Evolutionary conservation across 352 stramenopile genomes (phyloP).

Genomic region (Pythium dissotocum): DNA sequence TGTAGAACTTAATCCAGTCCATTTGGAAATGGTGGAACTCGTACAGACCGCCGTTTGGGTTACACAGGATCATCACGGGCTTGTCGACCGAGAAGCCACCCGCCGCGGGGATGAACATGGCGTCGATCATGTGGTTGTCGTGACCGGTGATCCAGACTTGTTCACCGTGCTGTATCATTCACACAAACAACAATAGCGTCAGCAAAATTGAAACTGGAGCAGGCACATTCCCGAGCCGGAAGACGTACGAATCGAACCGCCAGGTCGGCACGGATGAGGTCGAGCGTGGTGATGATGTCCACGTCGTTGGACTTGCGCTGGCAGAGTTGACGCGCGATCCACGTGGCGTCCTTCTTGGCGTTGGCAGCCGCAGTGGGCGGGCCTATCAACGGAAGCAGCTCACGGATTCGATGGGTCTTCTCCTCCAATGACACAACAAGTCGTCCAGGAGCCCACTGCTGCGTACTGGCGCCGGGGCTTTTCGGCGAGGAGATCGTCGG

Average conservation of each 20-base stretch:
- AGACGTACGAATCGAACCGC: constrained; percentile 68
- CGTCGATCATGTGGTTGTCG: constrained; percentile 65
- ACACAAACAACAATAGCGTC: neutral
- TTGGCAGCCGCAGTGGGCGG: constrained; percentile 9
- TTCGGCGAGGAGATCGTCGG: neutral
- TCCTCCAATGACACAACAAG: constrained; percentile 13
- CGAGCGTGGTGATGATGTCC: constrained; percentile 71
- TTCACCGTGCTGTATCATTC: constrained; percentile 55
- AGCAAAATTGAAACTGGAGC: neutral
- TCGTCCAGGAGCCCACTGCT: constrained; percentile 9
- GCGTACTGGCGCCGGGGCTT: constrained; percentile 11
- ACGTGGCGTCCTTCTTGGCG: constrained; percentile 41
- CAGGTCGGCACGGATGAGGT: constrained; percentile 84
- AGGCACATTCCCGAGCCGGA: too few species aligned
- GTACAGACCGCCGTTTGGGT: constrained; percentile 85
- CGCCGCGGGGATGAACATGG: constrained; percentile 72
- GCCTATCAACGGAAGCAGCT: constrained; percentile 28
- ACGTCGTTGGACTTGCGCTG: constrained; percentile 40
- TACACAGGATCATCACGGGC: constrained; percentile 74
- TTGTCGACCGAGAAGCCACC: constrained; percentile 37
- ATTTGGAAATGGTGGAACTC: constrained; percentile 89
- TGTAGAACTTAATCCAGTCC: constrained; percentile 91
- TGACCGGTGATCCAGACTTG: constrained; percentile 80
- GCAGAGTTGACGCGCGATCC: constrained; percentile 58
- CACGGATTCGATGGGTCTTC: constrained; percentile 24